These are phyloP conservation scores for Flaveria brownii DNA, from an alignment of 129 eudicot genomes.

Conservation along the genomic window DNA sequence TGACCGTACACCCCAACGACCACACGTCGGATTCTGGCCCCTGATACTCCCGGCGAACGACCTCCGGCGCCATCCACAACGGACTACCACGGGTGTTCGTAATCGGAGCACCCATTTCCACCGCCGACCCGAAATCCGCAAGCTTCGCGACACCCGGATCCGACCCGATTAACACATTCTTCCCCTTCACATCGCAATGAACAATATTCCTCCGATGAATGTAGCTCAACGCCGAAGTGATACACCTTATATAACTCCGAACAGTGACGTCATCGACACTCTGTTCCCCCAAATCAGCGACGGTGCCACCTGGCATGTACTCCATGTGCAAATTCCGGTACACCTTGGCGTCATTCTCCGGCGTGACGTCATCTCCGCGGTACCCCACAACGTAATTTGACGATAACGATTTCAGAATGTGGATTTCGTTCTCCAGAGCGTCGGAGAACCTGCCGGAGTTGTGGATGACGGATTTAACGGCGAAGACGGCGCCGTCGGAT, in stretches of 20 bases:
- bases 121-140: slow-evolving; percentile 76
- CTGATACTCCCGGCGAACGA: slow-evolving; percentile 63
- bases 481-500: slow-evolving; percentile 45
- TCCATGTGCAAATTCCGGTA: slow-evolving; percentile 64
- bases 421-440: slow-evolving; percentile 64
- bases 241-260: slow-evolving; percentile 46
- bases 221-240: slow-evolving; percentile 54
- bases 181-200: slow-evolving; percentile 83
- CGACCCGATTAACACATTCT: slow-evolving; percentile 53
- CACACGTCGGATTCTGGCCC: slow-evolving; percentile 78
- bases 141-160: slow-evolving; percentile 47
- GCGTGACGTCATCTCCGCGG: slow-evolving; percentile 54
- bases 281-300: slow-evolving; percentile 39
- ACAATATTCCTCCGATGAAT: slow-evolving; percentile 53
- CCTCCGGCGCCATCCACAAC: slow-evolving; percentile 93
- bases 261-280: slow-evolving; percentile 35
- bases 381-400: slow-evolving; percentile 58
- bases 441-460: slow-evolving; percentile 18
- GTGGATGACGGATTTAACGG: slow-evolving; percentile 58
- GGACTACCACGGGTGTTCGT: slow-evolving; percentile 67
- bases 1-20: slow-evolving; percentile 81
- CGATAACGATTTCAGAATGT: slow-evolving; percentile 44
- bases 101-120: background rate
- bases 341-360: slow-evolving; percentile 14
- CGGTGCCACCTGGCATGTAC: slow-evolving; percentile 78